Conservation (phyloP, 805 yeast species). For the Grigorovia humatica region DNA sequence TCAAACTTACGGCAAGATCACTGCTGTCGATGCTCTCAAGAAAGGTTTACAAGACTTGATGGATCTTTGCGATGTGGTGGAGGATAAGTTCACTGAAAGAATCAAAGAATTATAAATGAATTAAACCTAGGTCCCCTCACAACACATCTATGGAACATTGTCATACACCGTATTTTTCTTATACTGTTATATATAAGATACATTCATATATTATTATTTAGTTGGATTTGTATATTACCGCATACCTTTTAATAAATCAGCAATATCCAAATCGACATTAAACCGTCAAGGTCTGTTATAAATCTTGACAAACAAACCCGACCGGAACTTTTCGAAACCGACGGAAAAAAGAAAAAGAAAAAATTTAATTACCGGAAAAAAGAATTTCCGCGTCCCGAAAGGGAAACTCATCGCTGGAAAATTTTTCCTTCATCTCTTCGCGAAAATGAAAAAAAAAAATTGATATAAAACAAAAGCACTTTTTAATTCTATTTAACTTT, state of each 20-base stretch:
- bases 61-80: slow-evolving; percentile 75
- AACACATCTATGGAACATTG: background rate
- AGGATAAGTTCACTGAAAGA: slow-evolving; percentile 61
- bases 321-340: too few relatives aligned
- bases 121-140: background rate
- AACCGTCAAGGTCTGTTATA: too few relatives aligned
- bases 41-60: slow-evolving; percentile 81
- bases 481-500: background rate
- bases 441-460: background rate
- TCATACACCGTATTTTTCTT: background rate
- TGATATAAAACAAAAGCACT: background rate
- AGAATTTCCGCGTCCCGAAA: background rate
- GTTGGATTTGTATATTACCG: background rate
- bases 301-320: too few relatives aligned
- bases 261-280: too few relatives aligned
- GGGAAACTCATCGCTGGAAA: slow-evolving; percentile 8
- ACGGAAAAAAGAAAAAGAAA: too few relatives aligned
- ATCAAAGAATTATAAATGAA: slow-evolving; percentile 39
- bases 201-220: too few relatives aligned
- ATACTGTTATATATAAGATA: too few relatives aligned
- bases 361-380: too few relatives aligned
- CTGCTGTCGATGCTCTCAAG: slow-evolving; percentile 88
- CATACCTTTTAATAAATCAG: background rate
- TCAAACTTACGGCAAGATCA: slow-evolving; percentile 76
- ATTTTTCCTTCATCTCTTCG: slow-evolving; percentile 1